A percentile compares a stretch with the other conserved stretches of the same genome.
Conservation (phyloP, 306 rosid genomes). For the Dalbergia oliveri region DNA sequence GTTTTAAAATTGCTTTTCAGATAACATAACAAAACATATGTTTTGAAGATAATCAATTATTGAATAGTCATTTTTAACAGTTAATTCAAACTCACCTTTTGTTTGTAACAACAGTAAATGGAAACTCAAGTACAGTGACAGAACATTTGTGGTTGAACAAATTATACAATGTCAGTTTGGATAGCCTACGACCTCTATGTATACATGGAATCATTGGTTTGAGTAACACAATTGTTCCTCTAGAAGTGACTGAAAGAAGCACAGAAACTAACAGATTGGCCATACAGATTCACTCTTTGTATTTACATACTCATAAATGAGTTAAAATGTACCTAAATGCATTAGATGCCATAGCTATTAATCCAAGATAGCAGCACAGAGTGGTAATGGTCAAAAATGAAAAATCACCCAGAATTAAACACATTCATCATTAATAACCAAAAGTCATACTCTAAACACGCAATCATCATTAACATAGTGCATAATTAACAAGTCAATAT, state of each 20-base stretch:
- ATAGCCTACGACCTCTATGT: not conserved
- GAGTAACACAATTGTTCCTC: slow-evolving; percentile 36
- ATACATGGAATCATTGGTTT: slow-evolving; percentile 13
- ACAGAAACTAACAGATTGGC: slow-evolving; percentile 17
- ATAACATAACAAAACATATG: too few species aligned
- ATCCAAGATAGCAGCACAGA: not conserved
- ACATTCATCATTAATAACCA: too few species aligned
- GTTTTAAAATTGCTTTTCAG: too few species aligned
- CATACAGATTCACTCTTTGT: not conserved
- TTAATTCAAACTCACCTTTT: too few species aligned
- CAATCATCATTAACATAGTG: too few species aligned
- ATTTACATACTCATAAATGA: not conserved
- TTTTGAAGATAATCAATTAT: too few species aligned
- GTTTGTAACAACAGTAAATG: not conserved
- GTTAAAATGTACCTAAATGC: not conserved
- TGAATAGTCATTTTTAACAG: too few species aligned
- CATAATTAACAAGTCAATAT: too few species aligned
- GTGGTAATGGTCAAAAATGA: too few species aligned
- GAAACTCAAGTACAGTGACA: slow-evolving; percentile 29
- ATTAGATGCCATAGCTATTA: not conserved
- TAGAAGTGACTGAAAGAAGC: slow-evolving; percentile 3
- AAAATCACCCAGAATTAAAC: too few species aligned
- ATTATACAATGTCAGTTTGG: not conserved
- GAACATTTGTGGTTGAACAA: not conserved
- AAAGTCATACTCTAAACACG: too few species aligned